Percentiles rank a stretch among this genome's conserved stretches.
phyloP scores from a whole-genome alignment of 2,329 filamentous ascomycete genomes.

The Fusarium sp. region DNA sequence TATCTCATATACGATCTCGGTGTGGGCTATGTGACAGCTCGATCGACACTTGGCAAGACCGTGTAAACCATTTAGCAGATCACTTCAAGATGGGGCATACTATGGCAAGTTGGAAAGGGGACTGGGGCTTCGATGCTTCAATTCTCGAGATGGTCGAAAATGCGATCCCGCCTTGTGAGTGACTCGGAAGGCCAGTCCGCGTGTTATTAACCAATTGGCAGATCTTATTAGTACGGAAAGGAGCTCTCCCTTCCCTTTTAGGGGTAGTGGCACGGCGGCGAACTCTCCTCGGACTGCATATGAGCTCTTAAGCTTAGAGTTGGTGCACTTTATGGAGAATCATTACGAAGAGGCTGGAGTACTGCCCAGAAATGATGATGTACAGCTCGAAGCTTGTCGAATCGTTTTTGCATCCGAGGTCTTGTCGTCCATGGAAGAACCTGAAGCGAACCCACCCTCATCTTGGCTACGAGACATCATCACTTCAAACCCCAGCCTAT shows the following conservation, averaged over 20 bases:
- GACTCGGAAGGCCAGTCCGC: too few species aligned
- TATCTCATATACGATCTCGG: neutral
- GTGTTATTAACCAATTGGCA: neutral
- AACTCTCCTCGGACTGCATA: neutral
- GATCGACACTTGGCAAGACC: neutral
- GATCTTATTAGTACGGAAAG: neutral
- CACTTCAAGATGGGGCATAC: neutral
- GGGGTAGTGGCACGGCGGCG: neutral
- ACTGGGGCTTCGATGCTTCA: neutral
- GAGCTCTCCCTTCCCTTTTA: neutral
- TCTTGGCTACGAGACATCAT: neutral
- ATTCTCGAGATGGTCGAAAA: neutral
- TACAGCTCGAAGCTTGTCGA: neutral
- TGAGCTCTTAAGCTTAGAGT: neutral
- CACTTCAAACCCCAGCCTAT: neutral
- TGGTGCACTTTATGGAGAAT: neutral
- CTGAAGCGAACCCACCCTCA: neutral
- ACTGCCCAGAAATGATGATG: neutral
- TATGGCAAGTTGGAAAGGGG: neutral
- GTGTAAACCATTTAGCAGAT: neutral
- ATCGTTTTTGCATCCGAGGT: neutral
- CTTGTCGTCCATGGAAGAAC: neutral
- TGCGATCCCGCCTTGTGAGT: neutral
- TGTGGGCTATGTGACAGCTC: neutral
- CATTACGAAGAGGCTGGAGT: neutral